A percentile compares a stretch with the other conserved stretches of the same genome.
Evolutionary conservation across 176 grass and related monocot genomes (phyloP).

Genomic region (Carex kokanica): DNA sequence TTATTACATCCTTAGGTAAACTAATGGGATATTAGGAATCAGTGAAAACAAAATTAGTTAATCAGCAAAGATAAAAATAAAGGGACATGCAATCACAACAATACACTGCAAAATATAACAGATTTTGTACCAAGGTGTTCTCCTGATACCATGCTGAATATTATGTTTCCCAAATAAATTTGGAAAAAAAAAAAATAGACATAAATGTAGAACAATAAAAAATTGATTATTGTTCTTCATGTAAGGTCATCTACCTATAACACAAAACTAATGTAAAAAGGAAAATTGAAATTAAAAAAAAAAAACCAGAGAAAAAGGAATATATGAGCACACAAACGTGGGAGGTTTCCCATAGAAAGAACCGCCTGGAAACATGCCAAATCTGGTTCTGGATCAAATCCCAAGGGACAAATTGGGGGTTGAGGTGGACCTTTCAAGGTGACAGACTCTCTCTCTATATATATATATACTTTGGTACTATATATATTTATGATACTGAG

Average conservation of each 20-base stretch:
- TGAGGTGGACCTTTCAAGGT: conserved; percentile 16
- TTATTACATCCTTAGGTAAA: no score
- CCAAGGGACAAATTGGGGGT: neutral
- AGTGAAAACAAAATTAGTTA: no score
- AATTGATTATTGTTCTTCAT: neutral
- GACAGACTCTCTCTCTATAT: no score
- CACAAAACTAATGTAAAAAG: neutral
- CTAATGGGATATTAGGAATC: no score
- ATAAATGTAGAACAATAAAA: neutral
- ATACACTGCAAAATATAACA: no score
- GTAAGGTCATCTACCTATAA: neutral
- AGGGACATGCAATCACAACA: no score
- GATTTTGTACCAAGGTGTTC: no score
- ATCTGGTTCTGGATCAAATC: neutral
- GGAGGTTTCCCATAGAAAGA: neutral
- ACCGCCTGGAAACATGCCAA: neutral
- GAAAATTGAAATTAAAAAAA: neutral
- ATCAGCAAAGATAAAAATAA: no score
- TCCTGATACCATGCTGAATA: no score
- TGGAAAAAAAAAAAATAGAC: no score
- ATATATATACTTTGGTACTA: neutral
- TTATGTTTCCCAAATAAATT: no score
- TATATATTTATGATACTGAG: neutral
- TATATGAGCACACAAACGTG: neutral
- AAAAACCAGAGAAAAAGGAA: neutral